Conservation (phyloP, 352 stramenopile species). For the Blastocystis hominis region DNA sequence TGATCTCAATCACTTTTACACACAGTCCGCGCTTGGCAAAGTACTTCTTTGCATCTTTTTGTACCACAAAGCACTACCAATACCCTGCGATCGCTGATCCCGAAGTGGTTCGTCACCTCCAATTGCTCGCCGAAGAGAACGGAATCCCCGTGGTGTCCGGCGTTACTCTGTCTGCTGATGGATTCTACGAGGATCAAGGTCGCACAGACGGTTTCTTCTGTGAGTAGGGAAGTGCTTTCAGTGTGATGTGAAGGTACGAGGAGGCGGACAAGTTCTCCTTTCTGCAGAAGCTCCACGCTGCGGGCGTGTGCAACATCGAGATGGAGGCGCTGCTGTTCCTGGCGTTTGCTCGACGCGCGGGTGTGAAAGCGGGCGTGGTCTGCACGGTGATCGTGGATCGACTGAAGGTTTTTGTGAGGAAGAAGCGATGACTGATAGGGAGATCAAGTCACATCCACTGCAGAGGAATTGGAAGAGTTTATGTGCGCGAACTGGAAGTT, state of each 20-base stretch:
- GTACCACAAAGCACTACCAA: background rate
- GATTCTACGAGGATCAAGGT: constrained; percentile 51
- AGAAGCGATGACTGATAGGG: background rate
- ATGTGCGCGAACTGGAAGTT: constrained; percentile 24
- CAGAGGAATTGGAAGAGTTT: background rate
- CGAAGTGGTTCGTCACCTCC: background rate
- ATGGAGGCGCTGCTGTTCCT: constrained; percentile 44
- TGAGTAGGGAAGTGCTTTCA: background rate
- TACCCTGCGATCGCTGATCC: background rate
- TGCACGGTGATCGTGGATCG: constrained; percentile 38
- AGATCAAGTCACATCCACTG: constrained; percentile 25
- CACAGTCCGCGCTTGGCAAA: background rate
- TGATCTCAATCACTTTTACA: constrained; percentile 31
- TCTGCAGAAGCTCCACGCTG: background rate
- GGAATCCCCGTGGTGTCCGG: background rate
- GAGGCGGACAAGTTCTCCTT: constrained; percentile 20
- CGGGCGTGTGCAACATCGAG: constrained; percentile 4
- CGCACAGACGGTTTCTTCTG: constrained; percentile 52
- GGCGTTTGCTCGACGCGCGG: background rate
- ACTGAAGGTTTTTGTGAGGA: background rate
- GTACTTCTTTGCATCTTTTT: background rate
- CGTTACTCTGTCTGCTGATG: constrained; percentile 27
- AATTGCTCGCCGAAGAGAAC: background rate
- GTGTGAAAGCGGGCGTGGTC: background rate
- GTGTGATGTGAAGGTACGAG: background rate